Evolutionary conservation across 2,329 filamentous ascomycete species (phyloP).

Genomic region (Fusarium mundagurra): DNA sequence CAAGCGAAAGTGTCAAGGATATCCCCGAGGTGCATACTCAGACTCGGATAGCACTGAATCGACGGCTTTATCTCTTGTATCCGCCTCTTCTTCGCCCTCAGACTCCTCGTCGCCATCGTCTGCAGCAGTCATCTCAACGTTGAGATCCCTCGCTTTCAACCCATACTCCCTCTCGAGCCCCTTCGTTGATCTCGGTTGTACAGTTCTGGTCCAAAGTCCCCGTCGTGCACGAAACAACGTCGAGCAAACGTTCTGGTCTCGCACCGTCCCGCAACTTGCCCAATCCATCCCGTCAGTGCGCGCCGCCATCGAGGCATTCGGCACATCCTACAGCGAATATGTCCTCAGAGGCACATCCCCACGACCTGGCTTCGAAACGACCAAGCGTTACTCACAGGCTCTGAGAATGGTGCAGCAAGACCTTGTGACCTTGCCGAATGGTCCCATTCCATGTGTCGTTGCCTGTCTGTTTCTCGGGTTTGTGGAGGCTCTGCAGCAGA

Average conservation of each 20-base stretch:
- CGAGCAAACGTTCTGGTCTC: conserved; percentile 33
- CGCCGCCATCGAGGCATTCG: conserved; percentile 30
- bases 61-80: background rate
- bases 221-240: conserved; percentile 21
- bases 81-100: background rate
- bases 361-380: background rate
- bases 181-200: conserved; percentile 21
- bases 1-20: conserved; percentile 17
- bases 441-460: conserved; percentile 20
- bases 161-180: background rate
- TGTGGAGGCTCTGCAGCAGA: conserved; percentile 21
- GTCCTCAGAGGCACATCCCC: background rate
- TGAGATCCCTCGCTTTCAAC: background rate
- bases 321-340: conserved; percentile 29
- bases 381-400: conserved; percentile 18
- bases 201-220: conserved; percentile 14
- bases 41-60: background rate
- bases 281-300: conserved; percentile 26
- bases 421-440: conserved; percentile 13
- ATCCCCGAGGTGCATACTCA: conserved; percentile 11
- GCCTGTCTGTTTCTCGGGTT: conserved; percentile 31
- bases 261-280: conserved; percentile 20
- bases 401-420: conserved; percentile 27
- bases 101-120: background rate
- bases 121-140: fast-evolving